phyloP scores from a whole-genome alignment of 768 basidiomycete species.

The Tricholoma sp. region DNA sequence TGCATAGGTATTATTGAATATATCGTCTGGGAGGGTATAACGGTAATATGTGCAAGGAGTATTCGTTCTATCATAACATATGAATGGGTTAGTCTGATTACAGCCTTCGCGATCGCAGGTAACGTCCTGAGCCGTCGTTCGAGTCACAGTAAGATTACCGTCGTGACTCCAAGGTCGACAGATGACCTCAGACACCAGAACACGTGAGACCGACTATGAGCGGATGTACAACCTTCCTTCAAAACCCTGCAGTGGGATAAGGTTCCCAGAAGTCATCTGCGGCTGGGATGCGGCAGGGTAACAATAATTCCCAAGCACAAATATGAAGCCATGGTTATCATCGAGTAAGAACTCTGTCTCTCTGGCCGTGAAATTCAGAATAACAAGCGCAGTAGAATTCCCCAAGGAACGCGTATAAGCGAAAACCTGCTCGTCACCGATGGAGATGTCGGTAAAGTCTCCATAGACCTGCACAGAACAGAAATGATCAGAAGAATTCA shows the following conservation, averaged over 20 bases:
- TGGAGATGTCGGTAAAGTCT: conserved; percentile 46
- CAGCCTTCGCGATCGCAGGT: too few species aligned
- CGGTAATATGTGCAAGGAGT: too few species aligned
- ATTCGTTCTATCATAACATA: too few species aligned
- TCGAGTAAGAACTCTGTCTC: conserved; percentile 17
- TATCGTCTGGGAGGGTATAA: too few species aligned
- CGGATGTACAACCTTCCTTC: conserved; percentile 30
- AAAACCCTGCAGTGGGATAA: conserved; percentile 20
- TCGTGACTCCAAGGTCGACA: too few species aligned
- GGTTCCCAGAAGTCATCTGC: not conserved
- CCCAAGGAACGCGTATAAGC: conserved; percentile 44
- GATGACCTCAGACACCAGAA: too few species aligned
- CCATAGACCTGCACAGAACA: conserved; percentile 47
- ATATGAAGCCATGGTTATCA: conserved; percentile 7
- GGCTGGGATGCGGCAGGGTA: not conserved
- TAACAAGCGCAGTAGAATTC: conserved; percentile 30
- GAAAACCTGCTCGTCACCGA: conserved; percentile 45
- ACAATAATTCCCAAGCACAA: conserved; percentile 28
- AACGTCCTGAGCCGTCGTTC: too few species aligned
- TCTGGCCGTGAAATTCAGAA: conserved; percentile 43
- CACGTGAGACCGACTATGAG: not conserved
- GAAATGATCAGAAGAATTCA: not conserved
- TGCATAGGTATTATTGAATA: too few species aligned
- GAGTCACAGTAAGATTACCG: too few species aligned
- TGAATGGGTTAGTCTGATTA: too few species aligned